Base-by-base conservation (phyloP, 371 early-diverging fungal genomes). In the Haplosporangium sp. region DNA sequence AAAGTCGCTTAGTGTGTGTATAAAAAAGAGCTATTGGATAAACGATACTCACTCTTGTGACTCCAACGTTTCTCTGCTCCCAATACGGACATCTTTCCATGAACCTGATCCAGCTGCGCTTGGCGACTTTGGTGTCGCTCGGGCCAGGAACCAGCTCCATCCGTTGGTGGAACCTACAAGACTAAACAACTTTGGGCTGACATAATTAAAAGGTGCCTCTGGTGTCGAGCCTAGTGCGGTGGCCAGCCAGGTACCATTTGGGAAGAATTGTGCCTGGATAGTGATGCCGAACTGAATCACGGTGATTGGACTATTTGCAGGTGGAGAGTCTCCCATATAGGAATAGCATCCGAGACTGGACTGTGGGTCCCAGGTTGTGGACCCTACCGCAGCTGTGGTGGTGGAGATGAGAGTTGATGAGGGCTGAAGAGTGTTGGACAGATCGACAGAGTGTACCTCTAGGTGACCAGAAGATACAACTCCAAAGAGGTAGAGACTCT, bases 241-340 rank as follows among this genome's bases (percentile, higher is more conserved):
- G n/a, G n/a, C n/a, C n/a, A 50, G n/a, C 77, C 77, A 76, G 50
- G 77, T 76, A 8, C 77, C 77, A 20, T 76, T 67, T n/a, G 77
- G 67, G 20, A 37, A 67, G 57, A 76, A 71, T 14, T 57, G 38
- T 9, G 70, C 55, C 56, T 75, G 62, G 10, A 47, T 18, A 0
- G 62, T 50, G 21, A 41, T 58, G 5, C 71, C 77, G 37, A 76
- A 76, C 38, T 76, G 77, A 7, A 76, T 5, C 41, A 76, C 23
- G 29, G 21, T 67, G 51, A 76, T 69, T 54, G 71, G 60, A 41
- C 53, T 40, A 50, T 63, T 50, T 42, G 46, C 9, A 4, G 57
- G n/a, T n/a, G 64, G 46, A 23, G 29, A 8, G 13, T 64, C 64
- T 10, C 71, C 71, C 0, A 63, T 40, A 37, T 70, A 71, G 1